Evolutionary conservation across 179 eudicot genomes (phyloP).

Genomic region (Carnegiea gigantea): DNA sequence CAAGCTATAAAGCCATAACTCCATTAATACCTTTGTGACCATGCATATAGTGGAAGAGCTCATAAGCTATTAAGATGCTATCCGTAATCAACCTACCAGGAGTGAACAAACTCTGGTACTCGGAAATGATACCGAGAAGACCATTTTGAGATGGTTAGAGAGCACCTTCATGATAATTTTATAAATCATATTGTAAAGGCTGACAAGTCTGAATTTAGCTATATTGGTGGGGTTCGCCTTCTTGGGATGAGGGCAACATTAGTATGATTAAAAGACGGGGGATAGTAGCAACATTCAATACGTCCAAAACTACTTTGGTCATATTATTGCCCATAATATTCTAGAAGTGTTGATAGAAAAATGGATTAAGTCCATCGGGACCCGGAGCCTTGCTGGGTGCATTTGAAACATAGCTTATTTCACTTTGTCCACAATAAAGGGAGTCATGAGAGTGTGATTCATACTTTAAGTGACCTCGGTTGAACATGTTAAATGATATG

Average conservation of each 20-base stretch:
- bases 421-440: too few relatives aligned
- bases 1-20: background rate
- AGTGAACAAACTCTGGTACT: background rate
- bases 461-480: too few relatives aligned
- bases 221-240: background rate
- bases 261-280: background rate
- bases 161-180: background rate
- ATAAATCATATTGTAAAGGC: background rate
- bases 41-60: background rate
- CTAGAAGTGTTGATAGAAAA: too few relatives aligned
- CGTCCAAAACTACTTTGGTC: background rate
- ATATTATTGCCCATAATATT: background rate
- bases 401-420: background rate
- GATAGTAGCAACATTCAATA: background rate
- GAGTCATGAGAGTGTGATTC: too few relatives aligned
- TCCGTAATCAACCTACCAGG: background rate
- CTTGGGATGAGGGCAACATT: background rate
- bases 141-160: background rate
- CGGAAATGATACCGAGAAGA: background rate
- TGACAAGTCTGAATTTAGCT: background rate
- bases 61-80: background rate
- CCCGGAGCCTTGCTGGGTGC: background rate
- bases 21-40: background rate
- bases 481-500: too few relatives aligned
- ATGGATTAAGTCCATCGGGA: background rate